These are phyloP conservation scores for Dothideomycetes sp. DNA, from an alignment of 2,329 filamentous ascomycete genomes.

Conservation along the genomic window DNA sequence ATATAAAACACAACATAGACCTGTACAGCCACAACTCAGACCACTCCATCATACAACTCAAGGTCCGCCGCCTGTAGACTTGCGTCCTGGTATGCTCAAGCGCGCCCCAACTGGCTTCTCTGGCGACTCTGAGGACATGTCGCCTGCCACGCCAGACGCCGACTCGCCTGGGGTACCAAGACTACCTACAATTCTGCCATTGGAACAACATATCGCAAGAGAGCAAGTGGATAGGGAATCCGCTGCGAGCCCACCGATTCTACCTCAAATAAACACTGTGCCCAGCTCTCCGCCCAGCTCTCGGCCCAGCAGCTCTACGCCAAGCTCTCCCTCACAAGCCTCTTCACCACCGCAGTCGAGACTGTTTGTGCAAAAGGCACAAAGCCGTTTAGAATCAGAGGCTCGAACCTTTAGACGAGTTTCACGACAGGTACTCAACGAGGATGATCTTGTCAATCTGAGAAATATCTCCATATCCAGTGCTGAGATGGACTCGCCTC, in stretches of 20 bases:
- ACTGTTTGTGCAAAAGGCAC: not conserved
- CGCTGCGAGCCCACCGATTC: too few relatives aligned
- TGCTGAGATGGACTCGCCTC: not conserved
- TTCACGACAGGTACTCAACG: not conserved
- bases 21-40: not conserved
- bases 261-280: too few relatives aligned
- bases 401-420: not conserved
- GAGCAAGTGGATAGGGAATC: too few relatives aligned
- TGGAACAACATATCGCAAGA: too few relatives aligned
- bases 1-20: not conserved
- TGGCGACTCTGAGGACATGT: not conserved
- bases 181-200: too few relatives aligned
- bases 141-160: not conserved
- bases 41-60: constrained; percentile 1
- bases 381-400: not conserved
- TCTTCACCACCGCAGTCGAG: not conserved
- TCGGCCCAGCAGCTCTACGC: not conserved
- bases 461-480: not conserved
- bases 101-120: constrained; percentile 7
- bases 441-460: not conserved
- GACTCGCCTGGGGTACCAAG: too few relatives aligned
- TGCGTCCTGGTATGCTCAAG: constrained; percentile 4
- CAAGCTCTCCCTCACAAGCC: too few relatives aligned
- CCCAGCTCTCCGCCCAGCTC: not conserved
- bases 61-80: constrained; percentile 10